Evolutionary conservation across 345 rosid species (phyloP), one percentile per base, ranked within the genome.

Genomic region (Sonneratia caseolaris): DNA sequence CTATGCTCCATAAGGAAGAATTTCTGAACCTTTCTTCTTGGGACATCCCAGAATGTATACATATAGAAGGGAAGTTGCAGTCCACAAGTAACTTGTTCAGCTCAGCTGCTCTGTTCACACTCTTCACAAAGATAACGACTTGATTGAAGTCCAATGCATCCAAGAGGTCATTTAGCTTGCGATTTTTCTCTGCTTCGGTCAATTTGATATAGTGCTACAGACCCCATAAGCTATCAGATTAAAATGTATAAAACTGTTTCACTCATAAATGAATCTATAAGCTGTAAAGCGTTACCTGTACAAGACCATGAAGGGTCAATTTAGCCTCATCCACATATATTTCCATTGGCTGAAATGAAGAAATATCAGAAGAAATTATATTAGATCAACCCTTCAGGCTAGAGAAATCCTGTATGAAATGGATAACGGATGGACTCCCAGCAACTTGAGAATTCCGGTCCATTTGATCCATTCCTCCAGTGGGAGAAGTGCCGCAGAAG

Each of bases 121-220:
- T 96, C 79, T 92, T 96, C 70, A 96, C 99, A 71, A 96, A 92
- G 57, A 96, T 96, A 65, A 96, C 99, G 57, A 96, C 93, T 85
- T 96, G 98, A 72, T 96, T 96, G 79, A 96, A 96, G 84, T 96
- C 99, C 96, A 96, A 73, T 0, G 98, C 99, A 78, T 96, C 99
- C 6, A 96, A 94, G 11, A 96, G 96, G 79, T 96, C 98, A 74
- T 96, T 96, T 79, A 96, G 71, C 89, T 96, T 96, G 70, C 97
- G 91, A 70, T 96, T 96, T 74, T 96, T 96, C 92, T 96, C 99
- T 86, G 81, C 78, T 81, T 96, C 99, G 4, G 78, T 86, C 82
- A 96, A 80, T 83, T 96, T 96, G 89, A 96, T 96, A 85, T 92
- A 96, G 86, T 96, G 99, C 99, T 96, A 86, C 59, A 71, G 80